Conservation (phyloP, 257 asterid genomes). For the Phtheirospermum japonicum region DNA sequence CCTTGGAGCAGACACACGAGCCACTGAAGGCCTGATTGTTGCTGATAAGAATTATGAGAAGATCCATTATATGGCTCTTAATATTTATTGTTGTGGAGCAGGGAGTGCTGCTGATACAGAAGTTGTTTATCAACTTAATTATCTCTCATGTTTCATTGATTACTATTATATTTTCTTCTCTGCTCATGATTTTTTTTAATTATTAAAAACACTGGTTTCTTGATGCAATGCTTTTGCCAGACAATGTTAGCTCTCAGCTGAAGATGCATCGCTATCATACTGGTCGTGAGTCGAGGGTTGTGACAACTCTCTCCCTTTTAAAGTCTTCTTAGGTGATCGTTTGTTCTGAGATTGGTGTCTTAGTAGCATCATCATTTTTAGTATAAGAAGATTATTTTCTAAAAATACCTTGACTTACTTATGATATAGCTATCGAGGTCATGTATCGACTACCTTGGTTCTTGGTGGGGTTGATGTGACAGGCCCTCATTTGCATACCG, state of each 20-base stretch:
- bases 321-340: slow-evolving; percentile 73
- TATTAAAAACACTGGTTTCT: slow-evolving; percentile 3
- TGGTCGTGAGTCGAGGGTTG: slow-evolving; percentile 95
- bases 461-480: slow-evolving; percentile 96
- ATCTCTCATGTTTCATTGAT: neutral
- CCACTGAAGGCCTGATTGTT: too few species aligned
- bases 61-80: too few species aligned
- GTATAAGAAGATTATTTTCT: slow-evolving; percentile 19
- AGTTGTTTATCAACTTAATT: slow-evolving; percentile 45
- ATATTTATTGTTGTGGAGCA: too few species aligned
- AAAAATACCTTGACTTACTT: slow-evolving; percentile 24
- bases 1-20: slow-evolving; percentile 98
- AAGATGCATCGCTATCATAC: too few species aligned
- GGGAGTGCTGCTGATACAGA: slow-evolving; percentile 98
- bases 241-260: slow-evolving; percentile 94
- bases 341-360: slow-evolving; percentile 17
- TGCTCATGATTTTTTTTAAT: neutral
- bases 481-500: too few species aligned
- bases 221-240: slow-evolving; percentile 37
- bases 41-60: too few species aligned
- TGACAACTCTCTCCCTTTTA: slow-evolving; percentile 77
- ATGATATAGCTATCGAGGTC: slow-evolving; percentile 69
- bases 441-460: slow-evolving; percentile 90
- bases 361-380: slow-evolving; percentile 14
- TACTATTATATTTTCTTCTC: too few species aligned